A percentile compares a stretch with the other conserved stretches of the same genome.
Conservation (phyloP, 129 eudicot genomes). For the sunflower (Helianthus annuus) region DNA sequence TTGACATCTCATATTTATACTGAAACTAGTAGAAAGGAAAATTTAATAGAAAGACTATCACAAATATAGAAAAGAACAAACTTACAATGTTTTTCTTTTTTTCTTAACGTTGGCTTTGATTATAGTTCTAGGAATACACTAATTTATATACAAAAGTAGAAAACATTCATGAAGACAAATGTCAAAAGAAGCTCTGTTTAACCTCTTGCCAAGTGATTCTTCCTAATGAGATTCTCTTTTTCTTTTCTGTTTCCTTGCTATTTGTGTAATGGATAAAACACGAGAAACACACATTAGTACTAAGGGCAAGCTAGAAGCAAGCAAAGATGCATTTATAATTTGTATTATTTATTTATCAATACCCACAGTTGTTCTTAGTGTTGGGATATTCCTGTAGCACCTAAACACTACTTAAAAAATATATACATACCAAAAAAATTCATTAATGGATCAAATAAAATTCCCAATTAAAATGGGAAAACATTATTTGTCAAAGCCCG, state of each 20-base stretch:
- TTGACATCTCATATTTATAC: too few relatives aligned
- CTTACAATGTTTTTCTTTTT: slow-evolving; percentile 14
- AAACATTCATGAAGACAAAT: slow-evolving; percentile 5
- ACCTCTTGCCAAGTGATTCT: slow-evolving; percentile 37
- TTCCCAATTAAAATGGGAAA: too few relatives aligned
- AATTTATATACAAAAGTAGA: slow-evolving; percentile 3
- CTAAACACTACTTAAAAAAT: too few relatives aligned
- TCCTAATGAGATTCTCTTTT: not conserved
- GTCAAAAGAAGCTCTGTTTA: slow-evolving; percentile 16
- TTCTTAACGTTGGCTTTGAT: not conserved
- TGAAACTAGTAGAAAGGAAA: not conserved
- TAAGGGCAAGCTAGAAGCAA: too few relatives aligned
- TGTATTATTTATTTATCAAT: too few relatives aligned
- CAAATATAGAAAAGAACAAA: not conserved
- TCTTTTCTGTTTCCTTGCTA: not conserved
- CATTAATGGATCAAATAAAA: too few relatives aligned
- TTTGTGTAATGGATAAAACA: not conserved
- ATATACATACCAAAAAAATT: too few relatives aligned
- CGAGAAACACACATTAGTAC: too few relatives aligned
- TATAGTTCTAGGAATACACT: not conserved
- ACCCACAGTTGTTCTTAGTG: too few relatives aligned
- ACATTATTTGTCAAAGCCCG: too few relatives aligned
- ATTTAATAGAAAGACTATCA: not conserved
- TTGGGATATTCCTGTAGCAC: too few relatives aligned
- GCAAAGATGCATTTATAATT: too few relatives aligned